phyloP scores from a whole-genome alignment of 1,284 basidiomycete genomes.

The Gymnopus androsaceus region DNA sequence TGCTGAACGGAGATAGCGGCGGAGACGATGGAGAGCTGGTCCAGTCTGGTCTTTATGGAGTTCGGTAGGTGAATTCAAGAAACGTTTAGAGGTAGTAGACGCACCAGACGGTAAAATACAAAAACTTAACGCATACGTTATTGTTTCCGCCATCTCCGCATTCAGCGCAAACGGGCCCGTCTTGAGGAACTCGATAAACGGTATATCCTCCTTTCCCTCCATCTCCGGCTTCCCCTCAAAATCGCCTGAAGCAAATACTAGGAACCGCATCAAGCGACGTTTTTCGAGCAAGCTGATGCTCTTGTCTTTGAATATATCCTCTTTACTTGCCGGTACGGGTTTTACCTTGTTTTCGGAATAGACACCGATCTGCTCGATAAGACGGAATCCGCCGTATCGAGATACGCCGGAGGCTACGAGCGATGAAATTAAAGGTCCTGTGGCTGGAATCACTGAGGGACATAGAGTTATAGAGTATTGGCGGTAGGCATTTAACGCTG shows the following conservation, averaged over 20 bases:
- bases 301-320: constrained; percentile 90
- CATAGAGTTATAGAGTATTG: constrained; percentile 86
- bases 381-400: constrained; percentile 86
- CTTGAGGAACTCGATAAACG: constrained; percentile 65
- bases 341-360: constrained; percentile 46
- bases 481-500: constrained; percentile 55
- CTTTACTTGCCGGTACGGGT: constrained; percentile 87
- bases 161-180: constrained; percentile 66
- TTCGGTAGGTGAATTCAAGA: constrained; percentile 9
- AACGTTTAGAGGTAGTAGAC: constrained; percentile 19
- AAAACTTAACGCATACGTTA: constrained; percentile 76
- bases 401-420: constrained; percentile 86
- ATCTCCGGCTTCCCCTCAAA: constrained; percentile 69
- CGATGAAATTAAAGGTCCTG: constrained; percentile 79
- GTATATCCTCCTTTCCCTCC: constrained; percentile 52
- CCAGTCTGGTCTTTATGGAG: constrained; percentile 57
- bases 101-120: constrained; percentile 57
- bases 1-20: constrained; percentile 74
- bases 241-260: constrained; percentile 73
- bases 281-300: constrained; percentile 83
- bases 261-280: constrained; percentile 89
- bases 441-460: constrained; percentile 81
- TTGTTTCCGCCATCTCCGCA: constrained; percentile 55
- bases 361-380: constrained; percentile 78
- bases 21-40: constrained; percentile 66